phyloP scores from a whole-genome alignment of 805 yeast species.

The Pichia manshurica region DNA sequence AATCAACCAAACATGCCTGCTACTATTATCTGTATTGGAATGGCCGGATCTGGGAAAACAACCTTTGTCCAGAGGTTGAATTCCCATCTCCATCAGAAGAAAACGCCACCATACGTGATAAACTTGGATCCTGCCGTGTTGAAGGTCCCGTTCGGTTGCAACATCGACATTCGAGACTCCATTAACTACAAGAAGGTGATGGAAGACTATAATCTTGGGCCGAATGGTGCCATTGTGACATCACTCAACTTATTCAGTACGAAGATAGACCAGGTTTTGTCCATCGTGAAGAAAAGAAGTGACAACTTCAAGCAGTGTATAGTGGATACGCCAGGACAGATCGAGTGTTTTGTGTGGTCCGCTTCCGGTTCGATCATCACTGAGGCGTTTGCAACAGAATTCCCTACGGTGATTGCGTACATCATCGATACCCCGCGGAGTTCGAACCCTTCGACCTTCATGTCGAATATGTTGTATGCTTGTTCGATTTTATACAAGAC shows the following conservation, averaged over 20 bases:
- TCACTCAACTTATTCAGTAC: conserved; percentile 88
- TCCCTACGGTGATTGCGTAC: conserved; percentile 94
- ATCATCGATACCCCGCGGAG: conserved; percentile 96
- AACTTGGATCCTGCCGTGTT: conserved; percentile 96
- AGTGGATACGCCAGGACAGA: conserved; percentile 97
- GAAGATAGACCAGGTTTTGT: conserved; percentile 91
- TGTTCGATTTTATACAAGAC: conserved; percentile 95
- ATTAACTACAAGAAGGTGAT: conserved; percentile 93
- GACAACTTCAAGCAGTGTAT: conserved; percentile 61
- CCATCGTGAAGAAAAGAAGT: conserved; percentile 73
- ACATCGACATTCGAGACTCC: conserved; percentile 94
- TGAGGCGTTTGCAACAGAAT: conserved; percentile 91
- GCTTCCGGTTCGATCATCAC: conserved; percentile 96
- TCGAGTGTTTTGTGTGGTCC: conserved; percentile 97
- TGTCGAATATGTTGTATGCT: conserved; percentile 97
- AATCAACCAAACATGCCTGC: conserved; percentile 26
- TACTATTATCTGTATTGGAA: conserved; percentile 36
- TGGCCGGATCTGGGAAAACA: conserved; percentile 84
- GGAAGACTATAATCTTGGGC: conserved; percentile 93
- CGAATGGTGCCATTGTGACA: conserved; percentile 97
- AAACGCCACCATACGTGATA: conserved; percentile 81
- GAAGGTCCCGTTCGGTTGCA: conserved; percentile 88
- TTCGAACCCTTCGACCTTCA: conserved; percentile 91
- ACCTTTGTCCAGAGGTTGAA: conserved; percentile 94
- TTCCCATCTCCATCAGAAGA: conserved; percentile 72